Base-by-base conservation (phyloP, 352 stramenopile species). In the Phytopythium vexans region DNA sequence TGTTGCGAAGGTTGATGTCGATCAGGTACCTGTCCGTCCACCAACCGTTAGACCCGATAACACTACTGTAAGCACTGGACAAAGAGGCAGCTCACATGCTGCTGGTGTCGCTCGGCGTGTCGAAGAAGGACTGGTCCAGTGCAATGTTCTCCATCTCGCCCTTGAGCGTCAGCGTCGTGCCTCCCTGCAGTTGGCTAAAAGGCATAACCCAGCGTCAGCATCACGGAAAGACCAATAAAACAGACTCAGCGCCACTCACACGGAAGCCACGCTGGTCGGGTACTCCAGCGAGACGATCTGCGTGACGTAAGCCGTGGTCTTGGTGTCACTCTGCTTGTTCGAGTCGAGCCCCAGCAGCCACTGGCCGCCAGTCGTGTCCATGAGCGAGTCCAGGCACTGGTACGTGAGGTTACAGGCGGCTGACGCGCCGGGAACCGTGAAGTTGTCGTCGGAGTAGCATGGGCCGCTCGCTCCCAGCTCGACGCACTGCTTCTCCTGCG, bases 71-170 rank as follows among this genome's bases (percentile, higher is more conserved):
- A 32, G 34, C 10, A n/a, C 33, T 38, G 4, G 8, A n/a, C 6
- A 58, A 8, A 9, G 45, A 27, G 1, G 21, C 1, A 27, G 21
- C 21, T 27, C 21, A 72, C 71, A 78, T 70, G 40, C 69, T 81
- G 8, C 56, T 45, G 5, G 66, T 52, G 10, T 34, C 9, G 10
- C 47, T 51, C 9, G 72, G 75, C 8, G 71, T 86, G 42, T 68
- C 52, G 47, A 90, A 85, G 54, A 90, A 83, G 0, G 42, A 68
- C 52, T 77, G 60, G 49, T 87, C 77, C 14, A 86, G 53, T 14
- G 46, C 40, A 11, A 88, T 58, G 21, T 84, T 66, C 66, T 83
- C 75, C 15, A 86, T 56, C 4, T 61, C 48, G 34, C 44, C 58
- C 48, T 84, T 84, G 9, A 50, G 41, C 3, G 59, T 70, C 3